Evolutionary conservation across 805 yeast species (phyloP).

Genomic region (Candida schatavii): DNA sequence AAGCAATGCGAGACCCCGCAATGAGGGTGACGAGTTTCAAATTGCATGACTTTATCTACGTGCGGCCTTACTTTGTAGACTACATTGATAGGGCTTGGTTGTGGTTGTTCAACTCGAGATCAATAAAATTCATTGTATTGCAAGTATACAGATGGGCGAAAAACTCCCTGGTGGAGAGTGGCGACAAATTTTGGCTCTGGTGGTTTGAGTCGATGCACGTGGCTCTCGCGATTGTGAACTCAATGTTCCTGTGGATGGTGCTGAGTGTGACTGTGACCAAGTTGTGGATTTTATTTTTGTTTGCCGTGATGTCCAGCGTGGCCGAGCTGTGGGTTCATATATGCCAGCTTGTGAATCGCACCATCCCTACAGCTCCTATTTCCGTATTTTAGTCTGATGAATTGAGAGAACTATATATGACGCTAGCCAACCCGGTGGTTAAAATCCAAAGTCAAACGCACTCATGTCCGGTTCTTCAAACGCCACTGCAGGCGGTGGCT

Average conservation of each 20-base stretch:
- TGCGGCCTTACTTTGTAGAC: slow-evolving; percentile 12
- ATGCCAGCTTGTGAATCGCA: slow-evolving; percentile 4
- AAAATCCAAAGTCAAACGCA: slow-evolving; percentile 52
- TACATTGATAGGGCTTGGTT: slow-evolving; percentile 7
- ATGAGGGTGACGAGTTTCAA: slow-evolving; percentile 12
- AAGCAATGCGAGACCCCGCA: slow-evolving; percentile 1
- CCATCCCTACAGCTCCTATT: slow-evolving; percentile 5
- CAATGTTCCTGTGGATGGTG: slow-evolving; percentile 14
- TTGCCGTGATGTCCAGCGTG: slow-evolving; percentile 13
- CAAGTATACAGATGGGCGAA: neutral
- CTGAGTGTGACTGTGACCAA: slow-evolving; percentile 15
- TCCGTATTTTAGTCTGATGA: slow-evolving; percentile 3
- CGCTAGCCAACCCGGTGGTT: slow-evolving; percentile 1
- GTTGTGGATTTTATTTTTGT: slow-evolving; percentile 16
- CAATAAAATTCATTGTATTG: neutral
- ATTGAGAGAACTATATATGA: neutral
- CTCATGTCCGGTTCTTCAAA: slow-evolving; percentile 78
- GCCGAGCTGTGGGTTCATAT: slow-evolving; percentile 13
- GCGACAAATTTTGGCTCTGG: slow-evolving; percentile 7
- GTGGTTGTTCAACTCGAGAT: neutral
- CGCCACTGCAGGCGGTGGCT: slow-evolving; percentile 48
- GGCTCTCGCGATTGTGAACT: slow-evolving; percentile 14
- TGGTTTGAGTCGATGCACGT: slow-evolving; percentile 14
- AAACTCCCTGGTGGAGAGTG: neutral
- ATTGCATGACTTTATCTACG: slow-evolving; percentile 16